Conservation (phyloP, 148 eudicot species). For the Camellia lanceoleosa region DNA sequence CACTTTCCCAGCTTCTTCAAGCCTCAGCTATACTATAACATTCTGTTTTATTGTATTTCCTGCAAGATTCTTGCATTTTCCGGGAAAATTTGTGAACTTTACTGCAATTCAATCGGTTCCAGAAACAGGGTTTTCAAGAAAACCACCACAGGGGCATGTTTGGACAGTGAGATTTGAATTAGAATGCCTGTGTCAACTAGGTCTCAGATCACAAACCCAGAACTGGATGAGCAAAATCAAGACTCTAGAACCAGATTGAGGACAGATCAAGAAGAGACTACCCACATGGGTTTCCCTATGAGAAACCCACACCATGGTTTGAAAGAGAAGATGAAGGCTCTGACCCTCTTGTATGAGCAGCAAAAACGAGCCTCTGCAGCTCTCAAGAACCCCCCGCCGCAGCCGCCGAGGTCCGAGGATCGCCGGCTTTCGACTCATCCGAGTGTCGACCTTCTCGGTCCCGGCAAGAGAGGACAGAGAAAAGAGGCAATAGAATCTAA, state of each 20-base stretch:
- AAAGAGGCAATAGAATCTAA: constrained; percentile 5
- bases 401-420: no score
- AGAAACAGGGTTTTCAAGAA: constrained; percentile 32
- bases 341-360: constrained; percentile 80
- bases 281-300: constrained; percentile 52
- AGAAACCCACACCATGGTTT: no score
- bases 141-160: constrained; percentile 40
- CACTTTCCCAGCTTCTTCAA: constrained; percentile 5
- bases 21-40: constrained; percentile 4
- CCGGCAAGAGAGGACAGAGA: no score
- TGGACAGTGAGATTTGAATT: constrained; percentile 10
- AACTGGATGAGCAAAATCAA: constrained; percentile 26
- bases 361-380: constrained; percentile 54
- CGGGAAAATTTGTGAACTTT: not conserved
- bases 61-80: constrained; percentile 13
- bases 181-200: constrained; percentile 89
- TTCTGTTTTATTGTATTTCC: constrained; percentile 10
- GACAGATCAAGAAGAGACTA: constrained; percentile 36
- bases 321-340: not conserved
- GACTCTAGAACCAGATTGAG: constrained; percentile 12
- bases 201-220: constrained; percentile 48
- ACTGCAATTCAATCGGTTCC: constrained; percentile 14
- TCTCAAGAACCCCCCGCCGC: constrained; percentile 16
- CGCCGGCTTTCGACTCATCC: no score
- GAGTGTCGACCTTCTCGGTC: no score